A percentile compares a stretch with the other conserved stretches of the same genome.
These are phyloP conservation scores for Cruciata laevipes DNA, from an alignment of 257 asterid genomes.

Conservation along the genomic window DNA sequence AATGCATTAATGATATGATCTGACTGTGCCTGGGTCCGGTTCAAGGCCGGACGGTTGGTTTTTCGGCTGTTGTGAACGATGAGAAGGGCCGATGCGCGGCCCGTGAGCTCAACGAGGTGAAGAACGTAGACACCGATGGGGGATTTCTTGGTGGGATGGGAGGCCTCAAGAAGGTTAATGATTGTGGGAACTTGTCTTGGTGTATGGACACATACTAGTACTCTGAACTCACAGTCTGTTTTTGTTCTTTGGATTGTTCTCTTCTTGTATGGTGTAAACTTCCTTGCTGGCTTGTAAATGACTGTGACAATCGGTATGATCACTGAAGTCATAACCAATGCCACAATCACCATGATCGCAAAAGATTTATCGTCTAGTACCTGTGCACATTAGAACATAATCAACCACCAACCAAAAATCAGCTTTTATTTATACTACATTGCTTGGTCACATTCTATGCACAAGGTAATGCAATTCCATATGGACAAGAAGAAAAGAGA, in stretches of 20 bases:
- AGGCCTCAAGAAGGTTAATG: slow-evolving; percentile 79
- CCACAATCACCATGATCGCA: slow-evolving; percentile 80
- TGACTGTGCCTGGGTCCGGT: slow-evolving; percentile 78
- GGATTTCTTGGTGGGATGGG: slow-evolving; percentile 64
- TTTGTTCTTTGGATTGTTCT: slow-evolving; percentile 59
- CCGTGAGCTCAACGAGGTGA: slow-evolving; percentile 90
- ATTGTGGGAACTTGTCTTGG: slow-evolving; percentile 83
- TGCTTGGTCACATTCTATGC: too few species aligned
- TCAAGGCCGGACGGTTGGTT: slow-evolving; percentile 54
- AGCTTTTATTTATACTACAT: too few species aligned
- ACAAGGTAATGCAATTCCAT: not conserved
- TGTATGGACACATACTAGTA: slow-evolving; percentile 64
- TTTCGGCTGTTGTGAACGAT: slow-evolving; percentile 69
- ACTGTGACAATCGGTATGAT: slow-evolving; percentile 58
- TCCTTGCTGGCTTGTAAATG: slow-evolving; percentile 65
- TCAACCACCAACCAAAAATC: not conserved
- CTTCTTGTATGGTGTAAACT: slow-evolving; percentile 47
- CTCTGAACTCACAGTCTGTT: slow-evolving; percentile 59
- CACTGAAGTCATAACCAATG: slow-evolving; percentile 59
- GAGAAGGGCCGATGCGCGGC: slow-evolving; percentile 93
- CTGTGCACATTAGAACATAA: slow-evolving; percentile 20
- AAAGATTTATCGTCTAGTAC: slow-evolving; percentile 70
- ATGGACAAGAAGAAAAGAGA: not conserved
- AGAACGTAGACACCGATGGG: slow-evolving; percentile 66
- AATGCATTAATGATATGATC: slow-evolving; percentile 88